These are phyloP conservation scores for Fragosphaeria purpurea DNA, from an alignment of 2,329 filamentous ascomycete species.

Conservation along the genomic window DNA sequence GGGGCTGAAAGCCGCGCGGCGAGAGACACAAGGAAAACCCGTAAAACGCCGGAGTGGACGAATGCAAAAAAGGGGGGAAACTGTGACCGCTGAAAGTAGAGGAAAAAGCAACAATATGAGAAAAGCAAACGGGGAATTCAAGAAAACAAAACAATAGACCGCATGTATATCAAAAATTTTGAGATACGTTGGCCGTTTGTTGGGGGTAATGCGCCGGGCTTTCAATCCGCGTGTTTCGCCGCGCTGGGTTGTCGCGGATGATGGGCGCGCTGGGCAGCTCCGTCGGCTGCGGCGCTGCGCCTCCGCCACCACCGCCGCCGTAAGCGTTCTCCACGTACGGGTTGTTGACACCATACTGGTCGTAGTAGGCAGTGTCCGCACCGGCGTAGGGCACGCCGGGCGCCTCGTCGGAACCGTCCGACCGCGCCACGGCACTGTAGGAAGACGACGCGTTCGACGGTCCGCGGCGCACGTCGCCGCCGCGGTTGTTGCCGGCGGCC, in stretches of 20 bases:
- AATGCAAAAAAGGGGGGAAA: neutral
- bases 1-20: too few relatives aligned
- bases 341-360: conserved; percentile 48
- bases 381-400: conserved; percentile 35
- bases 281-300: conserved; percentile 22
- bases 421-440: conserved; percentile 74
- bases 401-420: conserved; percentile 53
- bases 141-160: neutral
- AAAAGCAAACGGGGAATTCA: too few relatives aligned
- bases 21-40: too few relatives aligned
- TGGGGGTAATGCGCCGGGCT: conserved; percentile 81
- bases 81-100: neutral
- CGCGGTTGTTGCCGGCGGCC: conserved; percentile 53
- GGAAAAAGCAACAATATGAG: too few relatives aligned
- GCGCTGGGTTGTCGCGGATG: conserved; percentile 84
- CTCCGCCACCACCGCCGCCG: conserved; percentile 12
- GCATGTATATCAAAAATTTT: conserved; percentile 69
- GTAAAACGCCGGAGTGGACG: neutral
- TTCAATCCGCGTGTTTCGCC: conserved; percentile 91
- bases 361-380: conserved; percentile 41
- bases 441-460: conserved; percentile 93
- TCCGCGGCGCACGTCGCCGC: conserved; percentile 68
- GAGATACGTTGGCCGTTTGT: conserved; percentile 88
- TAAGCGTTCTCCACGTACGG: conserved; percentile 41
- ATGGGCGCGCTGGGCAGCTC: conserved; percentile 57